Percentiles rank a stretch among this genome's conserved stretches.
Conservation (phyloP, 2,329 filamentous ascomycete species). For the Trichoderma sp. region DNA sequence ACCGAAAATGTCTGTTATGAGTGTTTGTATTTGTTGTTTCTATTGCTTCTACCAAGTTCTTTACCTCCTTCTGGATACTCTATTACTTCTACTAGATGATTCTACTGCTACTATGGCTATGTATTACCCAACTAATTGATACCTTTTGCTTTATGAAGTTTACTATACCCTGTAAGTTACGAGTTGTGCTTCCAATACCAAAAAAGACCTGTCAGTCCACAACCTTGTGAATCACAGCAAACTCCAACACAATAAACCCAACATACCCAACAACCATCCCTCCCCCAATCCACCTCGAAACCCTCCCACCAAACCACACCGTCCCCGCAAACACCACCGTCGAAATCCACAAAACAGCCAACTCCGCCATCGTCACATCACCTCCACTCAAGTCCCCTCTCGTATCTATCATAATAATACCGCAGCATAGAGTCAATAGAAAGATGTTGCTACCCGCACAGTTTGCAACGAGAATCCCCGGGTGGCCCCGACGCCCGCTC, state of each 20-base stretch:
- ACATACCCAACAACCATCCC: background rate
- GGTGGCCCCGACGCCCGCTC: slow-evolving; percentile 51
- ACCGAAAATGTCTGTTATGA: too few species aligned
- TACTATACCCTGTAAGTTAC: too few species aligned
- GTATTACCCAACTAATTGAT: too few species aligned
- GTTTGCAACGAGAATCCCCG: slow-evolving; percentile 56
- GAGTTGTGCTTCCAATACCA: too few species aligned
- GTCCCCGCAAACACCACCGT: background rate
- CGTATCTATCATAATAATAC: slow-evolving; percentile 35
- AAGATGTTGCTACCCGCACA: slow-evolving; percentile 61
- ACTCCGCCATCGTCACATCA: background rate
- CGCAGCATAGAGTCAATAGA: slow-evolving; percentile 54
- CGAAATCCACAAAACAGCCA: background rate
- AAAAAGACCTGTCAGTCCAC: too few species aligned
- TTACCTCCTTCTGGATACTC: too few species aligned
- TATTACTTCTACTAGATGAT: too few species aligned
- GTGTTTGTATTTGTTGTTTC: too few species aligned
- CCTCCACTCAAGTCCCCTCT: background rate
- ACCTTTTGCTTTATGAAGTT: too few species aligned
- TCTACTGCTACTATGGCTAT: too few species aligned
- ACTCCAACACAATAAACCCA: slow-evolving; percentile 30
- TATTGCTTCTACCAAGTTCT: too few species aligned
- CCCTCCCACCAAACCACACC: background rate
- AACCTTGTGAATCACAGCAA: background rate
- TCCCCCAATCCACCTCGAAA: background rate